A percentile compares a stretch with the other conserved stretches of the same genome.
phyloP scores from a whole-genome alignment of 805 yeast genomes.

The Ogataea ramenticola region DNA sequence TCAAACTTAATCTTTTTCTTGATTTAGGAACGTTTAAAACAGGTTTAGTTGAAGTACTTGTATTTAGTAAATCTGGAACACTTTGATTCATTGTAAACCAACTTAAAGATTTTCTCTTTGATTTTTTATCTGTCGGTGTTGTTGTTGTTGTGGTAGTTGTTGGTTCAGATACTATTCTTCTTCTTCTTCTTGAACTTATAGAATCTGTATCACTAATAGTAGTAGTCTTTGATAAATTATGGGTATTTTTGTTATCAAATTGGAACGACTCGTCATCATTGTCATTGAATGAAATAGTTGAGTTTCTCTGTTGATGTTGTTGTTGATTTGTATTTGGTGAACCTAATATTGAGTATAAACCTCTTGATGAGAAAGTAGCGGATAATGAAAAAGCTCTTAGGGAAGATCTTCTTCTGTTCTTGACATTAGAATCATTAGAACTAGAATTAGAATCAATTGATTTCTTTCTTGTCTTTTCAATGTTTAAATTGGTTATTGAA shows the following conservation, averaged over 20 bases:
- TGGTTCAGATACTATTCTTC: constrained; percentile 1
- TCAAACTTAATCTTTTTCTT: background rate
- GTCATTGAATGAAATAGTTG: background rate
- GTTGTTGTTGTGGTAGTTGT: too few relatives aligned
- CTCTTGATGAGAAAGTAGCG: constrained; percentile 11
- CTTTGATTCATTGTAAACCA: constrained; percentile 13
- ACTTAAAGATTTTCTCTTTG: constrained; percentile 14
- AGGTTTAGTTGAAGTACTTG: background rate
- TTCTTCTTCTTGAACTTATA: too few relatives aligned
- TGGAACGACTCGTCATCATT: background rate
- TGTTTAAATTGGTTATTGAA: constrained; percentile 1
- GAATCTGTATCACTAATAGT: too few relatives aligned
- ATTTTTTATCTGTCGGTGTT: constrained; percentile 5
- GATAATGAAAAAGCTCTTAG: constrained; percentile 19
- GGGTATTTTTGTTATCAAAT: background rate
- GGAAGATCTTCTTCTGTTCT: constrained; percentile 16
- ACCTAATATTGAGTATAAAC: background rate
- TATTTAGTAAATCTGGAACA: background rate
- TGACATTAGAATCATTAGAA: constrained; percentile 10
- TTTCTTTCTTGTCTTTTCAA: constrained; percentile 9
- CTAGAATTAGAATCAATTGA: constrained; percentile 1
- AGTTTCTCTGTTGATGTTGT: too few relatives aligned
- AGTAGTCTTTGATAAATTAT: background rate
- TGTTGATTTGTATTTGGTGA: background rate
- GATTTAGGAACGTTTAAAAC: background rate